Percentiles rank a stretch among this genome's conserved stretches.
Conservation (phyloP, 371 early-diverging fungal species). For the Thermomucor indicae-seudaticae region DNA sequence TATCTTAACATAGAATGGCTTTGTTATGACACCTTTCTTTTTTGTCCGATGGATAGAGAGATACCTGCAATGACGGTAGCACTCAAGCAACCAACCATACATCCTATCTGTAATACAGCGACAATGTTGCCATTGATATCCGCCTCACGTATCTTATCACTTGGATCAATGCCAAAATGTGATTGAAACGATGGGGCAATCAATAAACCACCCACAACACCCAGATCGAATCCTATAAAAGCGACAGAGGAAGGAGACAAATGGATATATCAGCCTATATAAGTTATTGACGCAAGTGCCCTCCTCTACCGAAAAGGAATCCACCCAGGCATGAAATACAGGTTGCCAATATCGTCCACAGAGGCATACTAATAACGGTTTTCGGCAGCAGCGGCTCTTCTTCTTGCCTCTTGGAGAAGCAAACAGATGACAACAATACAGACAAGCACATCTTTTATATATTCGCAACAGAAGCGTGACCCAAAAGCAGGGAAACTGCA, state of each 20-base stretch:
- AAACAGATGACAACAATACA: too few species aligned
- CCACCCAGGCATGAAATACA: slow-evolving; percentile 25
- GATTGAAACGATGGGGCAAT: slow-evolving; percentile 31
- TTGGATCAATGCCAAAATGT: slow-evolving; percentile 31
- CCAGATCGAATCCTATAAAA: slow-evolving; percentile 23
- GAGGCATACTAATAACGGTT: slow-evolving; percentile 7
- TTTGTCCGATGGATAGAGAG: neutral
- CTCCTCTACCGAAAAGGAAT: slow-evolving; percentile 20
- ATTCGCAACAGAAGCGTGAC: too few species aligned
- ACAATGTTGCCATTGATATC: slow-evolving; percentile 32
- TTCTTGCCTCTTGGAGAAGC: neutral
- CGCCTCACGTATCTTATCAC: slow-evolving; percentile 22
- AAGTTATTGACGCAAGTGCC: neutral
- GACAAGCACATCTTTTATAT: too few species aligned
- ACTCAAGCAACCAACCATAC: slow-evolving; percentile 24
- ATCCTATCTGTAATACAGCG: slow-evolving; percentile 28
- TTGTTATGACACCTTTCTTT: neutral
- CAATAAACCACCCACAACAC: slow-evolving; percentile 27
- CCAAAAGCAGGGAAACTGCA: too few species aligned
- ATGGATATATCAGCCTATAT: neutral
- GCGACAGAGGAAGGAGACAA: neutral
- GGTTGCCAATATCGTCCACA: slow-evolving; percentile 21
- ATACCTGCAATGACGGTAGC: slow-evolving; percentile 27
- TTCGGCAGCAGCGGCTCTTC: neutral
- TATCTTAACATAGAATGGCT: slow-evolving; percentile 8